These are phyloP conservation scores for Rhizopus delemar DNA, from an alignment of 371 early-diverging fungal genomes.

Conservation along the genomic window DNA sequence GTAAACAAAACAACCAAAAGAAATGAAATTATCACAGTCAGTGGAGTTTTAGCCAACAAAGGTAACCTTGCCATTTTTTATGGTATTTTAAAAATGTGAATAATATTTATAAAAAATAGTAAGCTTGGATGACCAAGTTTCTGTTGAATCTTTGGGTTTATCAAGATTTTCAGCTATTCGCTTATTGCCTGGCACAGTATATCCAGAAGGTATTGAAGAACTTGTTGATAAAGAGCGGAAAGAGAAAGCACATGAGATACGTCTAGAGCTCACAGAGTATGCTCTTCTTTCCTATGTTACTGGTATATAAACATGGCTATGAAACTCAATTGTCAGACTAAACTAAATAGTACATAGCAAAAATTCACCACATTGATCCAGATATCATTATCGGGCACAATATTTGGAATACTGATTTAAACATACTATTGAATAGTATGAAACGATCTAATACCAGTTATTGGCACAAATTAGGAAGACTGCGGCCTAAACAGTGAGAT, in stretches of 20 bases:
- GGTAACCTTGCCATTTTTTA: conserved; percentile 4
- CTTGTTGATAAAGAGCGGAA: conserved; percentile 24
- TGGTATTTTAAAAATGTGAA: too few species aligned
- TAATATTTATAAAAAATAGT: conserved; percentile 29
- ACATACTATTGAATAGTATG: conserved; percentile 90
- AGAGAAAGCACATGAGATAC: conserved; percentile 25
- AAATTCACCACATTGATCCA: conserved; percentile 78
- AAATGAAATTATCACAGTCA: conserved; percentile 84
- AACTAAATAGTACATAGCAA: conserved; percentile 44
- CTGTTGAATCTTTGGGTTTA: conserved; percentile 36
- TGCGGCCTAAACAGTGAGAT: conserved; percentile 1
- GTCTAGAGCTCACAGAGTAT: conserved; percentile 58
- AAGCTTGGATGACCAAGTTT: conserved; percentile 52
- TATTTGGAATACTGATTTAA: conserved; percentile 89
- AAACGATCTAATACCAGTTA: conserved; percentile 67
- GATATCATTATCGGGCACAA: conserved; percentile 97
- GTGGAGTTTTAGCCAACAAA: conserved; percentile 10
- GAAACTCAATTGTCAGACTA: not conserved
- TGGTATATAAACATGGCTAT: conserved; percentile 37
- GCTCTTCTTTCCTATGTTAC: conserved; percentile 64
- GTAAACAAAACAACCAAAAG: conserved; percentile 71
- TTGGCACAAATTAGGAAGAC: conserved; percentile 29
- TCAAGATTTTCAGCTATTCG: conserved; percentile 64
- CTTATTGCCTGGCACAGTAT: conserved; percentile 52
- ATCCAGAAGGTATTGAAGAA: conserved; percentile 58